Percentiles rank a stretch among this genome's conserved stretches.
Conservation (phyloP, 805 yeast genomes). For the Tetrapisispora iriomotensis region DNA sequence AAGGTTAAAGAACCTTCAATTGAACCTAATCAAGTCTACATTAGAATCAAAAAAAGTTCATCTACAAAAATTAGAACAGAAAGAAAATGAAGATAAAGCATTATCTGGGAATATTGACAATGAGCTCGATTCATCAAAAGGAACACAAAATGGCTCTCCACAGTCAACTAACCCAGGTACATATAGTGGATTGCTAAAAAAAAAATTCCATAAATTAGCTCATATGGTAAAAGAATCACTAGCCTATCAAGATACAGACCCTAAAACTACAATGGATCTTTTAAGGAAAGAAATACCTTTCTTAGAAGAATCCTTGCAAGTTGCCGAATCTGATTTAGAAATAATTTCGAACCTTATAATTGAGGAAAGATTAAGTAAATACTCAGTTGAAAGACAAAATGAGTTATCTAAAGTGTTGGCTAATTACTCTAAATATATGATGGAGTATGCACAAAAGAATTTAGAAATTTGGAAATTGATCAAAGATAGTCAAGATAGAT, state of each 20-base stretch:
- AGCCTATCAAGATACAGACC: slow-evolving; percentile 25
- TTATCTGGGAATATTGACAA: slow-evolving; percentile 1
- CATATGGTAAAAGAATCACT: slow-evolving; percentile 26
- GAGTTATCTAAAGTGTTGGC: slow-evolving; percentile 19
- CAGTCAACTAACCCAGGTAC: slow-evolving; percentile 12
- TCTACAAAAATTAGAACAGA: slow-evolving; percentile 19
- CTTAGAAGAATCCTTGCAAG: slow-evolving; percentile 15
- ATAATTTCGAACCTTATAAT: slow-evolving; percentile 24
- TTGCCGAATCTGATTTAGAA: slow-evolving; percentile 26
- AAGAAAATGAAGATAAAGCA: slow-evolving; percentile 11
- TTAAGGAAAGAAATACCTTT: slow-evolving; percentile 19
- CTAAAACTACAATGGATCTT: slow-evolving; percentile 11
- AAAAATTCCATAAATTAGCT: slow-evolving; percentile 24
- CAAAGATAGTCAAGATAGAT: slow-evolving; percentile 5
- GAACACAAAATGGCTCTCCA: background rate
- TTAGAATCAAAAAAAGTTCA: slow-evolving; percentile 18
- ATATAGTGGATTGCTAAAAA: slow-evolving; percentile 22
- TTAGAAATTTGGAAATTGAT: slow-evolving; percentile 23
- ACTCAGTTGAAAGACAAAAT: slow-evolving; percentile 15
- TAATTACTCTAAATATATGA: slow-evolving; percentile 23
- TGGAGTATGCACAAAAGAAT: slow-evolving; percentile 22
- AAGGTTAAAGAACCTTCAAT: slow-evolving; percentile 24
- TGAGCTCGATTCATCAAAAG: slow-evolving; percentile 4
- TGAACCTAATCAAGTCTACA: slow-evolving; percentile 18
- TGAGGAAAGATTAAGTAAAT: slow-evolving; percentile 26